phyloP scores from a whole-genome alignment of 176 grass and related monocot species.

The Rhipidocladum racemiflorum region DNA sequence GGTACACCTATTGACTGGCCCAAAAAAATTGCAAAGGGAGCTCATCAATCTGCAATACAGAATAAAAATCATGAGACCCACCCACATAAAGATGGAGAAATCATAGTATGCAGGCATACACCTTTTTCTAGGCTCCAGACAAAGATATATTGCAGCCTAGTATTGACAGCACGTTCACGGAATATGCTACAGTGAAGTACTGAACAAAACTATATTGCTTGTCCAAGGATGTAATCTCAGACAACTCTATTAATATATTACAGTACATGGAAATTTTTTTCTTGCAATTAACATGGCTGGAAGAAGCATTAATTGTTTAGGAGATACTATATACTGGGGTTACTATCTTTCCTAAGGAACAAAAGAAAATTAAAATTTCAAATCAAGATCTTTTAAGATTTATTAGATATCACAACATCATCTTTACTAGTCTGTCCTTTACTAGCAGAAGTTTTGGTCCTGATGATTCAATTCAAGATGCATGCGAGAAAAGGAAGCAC shows the following conservation, averaged over 20 bases:
- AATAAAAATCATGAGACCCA: conserved; percentile 10
- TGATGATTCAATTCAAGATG: conserved; percentile 24
- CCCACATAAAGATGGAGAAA: neutral
- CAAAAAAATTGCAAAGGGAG: neutral
- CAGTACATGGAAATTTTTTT: conserved; percentile 6
- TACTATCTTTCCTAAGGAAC: neutral
- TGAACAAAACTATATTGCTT: neutral
- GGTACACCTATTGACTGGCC: conserved; percentile 4
- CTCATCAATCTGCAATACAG: conserved; percentile 30
- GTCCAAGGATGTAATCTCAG: neutral
- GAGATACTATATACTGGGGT: neutral
- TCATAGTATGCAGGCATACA: neutral
- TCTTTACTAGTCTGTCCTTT: conserved; percentile 5
- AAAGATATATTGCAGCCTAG: neutral
- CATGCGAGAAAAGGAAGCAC: neutral
- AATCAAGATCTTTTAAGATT: neutral
- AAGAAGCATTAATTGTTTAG: neutral
- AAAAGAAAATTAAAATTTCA: neutral
- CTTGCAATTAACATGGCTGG: conserved; percentile 11
- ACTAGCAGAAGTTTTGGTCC: conserved; percentile 13
- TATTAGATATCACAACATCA: neutral
- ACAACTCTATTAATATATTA: neutral
- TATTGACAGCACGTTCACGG: neutral
- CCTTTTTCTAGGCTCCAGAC: neutral
- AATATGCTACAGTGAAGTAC: neutral